Evolutionary conservation across 306 rosid species (phyloP), one percentile per base, ranked within the genome.

Genomic region (Purshia tridentata): DNA sequence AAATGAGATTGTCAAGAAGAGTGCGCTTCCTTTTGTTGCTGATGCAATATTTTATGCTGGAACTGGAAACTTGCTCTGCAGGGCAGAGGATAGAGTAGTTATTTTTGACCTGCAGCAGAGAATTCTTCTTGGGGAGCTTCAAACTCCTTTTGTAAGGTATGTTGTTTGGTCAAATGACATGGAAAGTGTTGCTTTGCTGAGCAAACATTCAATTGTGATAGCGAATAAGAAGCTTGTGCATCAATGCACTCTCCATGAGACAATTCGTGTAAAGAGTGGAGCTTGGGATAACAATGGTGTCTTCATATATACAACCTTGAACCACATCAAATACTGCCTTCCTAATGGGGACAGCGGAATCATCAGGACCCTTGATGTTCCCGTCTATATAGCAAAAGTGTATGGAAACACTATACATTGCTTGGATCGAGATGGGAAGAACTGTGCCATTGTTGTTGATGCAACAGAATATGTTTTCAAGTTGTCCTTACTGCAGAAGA

Each of bases 261-360:
- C 97, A 62, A 91, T 91, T 69, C 97, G 97, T 54, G 92, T 91
- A 65, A 91, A 91, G 79, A 91, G 97, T 74, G 97, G 97, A 54
- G 92, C 88, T 19, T 91, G 97, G 97, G 97, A 91, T 83, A 96
- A 91, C 61, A 86, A 89, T 74, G 97, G 97, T 46, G 86, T 91
- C 73, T 89, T 91, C 76, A 86, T 91, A 45, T 91, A 91, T 64
- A 91, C 97, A 4, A 91, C 97, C 19, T 76, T 91, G 71, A 91
- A 91, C 71, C 97, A 91, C 81, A 86, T 91, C 61, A 91, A 91
- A 56, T 91, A 91, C 74, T 91, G 97, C 75, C 95, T 91, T 29
- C 90, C 96, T 19, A 91, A 87, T 67, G 97, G 97, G 51, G 97
- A 91, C 69, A 87, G 83, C 74, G 97, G 97, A 67, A 91, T 91